Evolutionary conservation across 1,284 basidiomycete genomes (phyloP).

Genomic region (Albatrellus sp.): DNA sequence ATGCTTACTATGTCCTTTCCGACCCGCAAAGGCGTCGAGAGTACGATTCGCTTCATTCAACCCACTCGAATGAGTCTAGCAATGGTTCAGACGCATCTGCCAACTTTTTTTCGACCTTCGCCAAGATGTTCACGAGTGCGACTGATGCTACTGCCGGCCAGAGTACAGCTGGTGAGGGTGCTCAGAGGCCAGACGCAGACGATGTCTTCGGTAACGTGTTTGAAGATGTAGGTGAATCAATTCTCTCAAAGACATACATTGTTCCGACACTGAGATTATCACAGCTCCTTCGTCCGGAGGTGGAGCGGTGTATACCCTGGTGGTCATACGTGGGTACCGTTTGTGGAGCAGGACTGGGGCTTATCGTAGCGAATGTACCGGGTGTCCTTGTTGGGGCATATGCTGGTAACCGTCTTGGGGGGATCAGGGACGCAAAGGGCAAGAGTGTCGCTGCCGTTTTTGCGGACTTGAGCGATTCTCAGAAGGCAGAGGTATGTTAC

Average conservation of each 20-base stretch:
- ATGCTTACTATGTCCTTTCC: constrained; percentile 93
- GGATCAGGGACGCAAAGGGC: constrained; percentile 84
- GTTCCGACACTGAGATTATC: constrained; percentile 1
- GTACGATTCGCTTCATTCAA: constrained; percentile 65
- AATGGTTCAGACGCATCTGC: constrained; percentile 55
- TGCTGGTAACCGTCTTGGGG: constrained; percentile 79
- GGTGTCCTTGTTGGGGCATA: constrained; percentile 70
- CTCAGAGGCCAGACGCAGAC: constrained; percentile 62
- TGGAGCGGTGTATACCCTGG: constrained; percentile 54
- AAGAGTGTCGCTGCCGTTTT: constrained; percentile 92
- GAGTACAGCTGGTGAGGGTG: constrained; percentile 18
- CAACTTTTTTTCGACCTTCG: constrained; percentile 71
- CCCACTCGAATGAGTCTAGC: constrained; percentile 38
- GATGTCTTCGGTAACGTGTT: constrained; percentile 82
- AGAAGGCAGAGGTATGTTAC: constrained; percentile 74
- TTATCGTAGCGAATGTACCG: constrained; percentile 82
- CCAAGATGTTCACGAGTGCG: constrained; percentile 47
- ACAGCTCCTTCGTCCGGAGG: constrained; percentile 67
- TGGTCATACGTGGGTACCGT: constrained; percentile 73
- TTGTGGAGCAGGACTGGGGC: constrained; percentile 62
- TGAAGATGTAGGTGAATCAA: constrained; percentile 52
- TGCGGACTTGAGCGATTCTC: constrained; percentile 56
- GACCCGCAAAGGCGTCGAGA: constrained; percentile 69
- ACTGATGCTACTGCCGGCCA: constrained; percentile 19
- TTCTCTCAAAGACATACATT: neutral